Conservation (phyloP, 1,284 basidiomycete genomes). For the Blastosporella zonata region DNA sequence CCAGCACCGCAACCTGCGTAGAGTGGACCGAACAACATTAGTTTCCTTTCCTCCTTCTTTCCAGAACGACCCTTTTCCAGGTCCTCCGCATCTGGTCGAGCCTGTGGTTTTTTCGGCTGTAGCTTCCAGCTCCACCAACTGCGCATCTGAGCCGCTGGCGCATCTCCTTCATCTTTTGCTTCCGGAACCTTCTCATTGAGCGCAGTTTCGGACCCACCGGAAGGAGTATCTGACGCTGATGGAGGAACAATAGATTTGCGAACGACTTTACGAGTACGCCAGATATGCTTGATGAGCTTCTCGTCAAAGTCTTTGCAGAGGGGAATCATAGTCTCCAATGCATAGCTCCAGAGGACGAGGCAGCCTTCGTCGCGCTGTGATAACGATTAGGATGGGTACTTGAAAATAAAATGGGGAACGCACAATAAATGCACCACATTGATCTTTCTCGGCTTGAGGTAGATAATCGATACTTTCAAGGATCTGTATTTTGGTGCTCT, state of each 20-base stretch:
- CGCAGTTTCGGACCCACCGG: slow-evolving; percentile 23
- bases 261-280: slow-evolving; percentile 46
- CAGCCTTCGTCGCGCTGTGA: slow-evolving; percentile 69
- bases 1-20: slow-evolving; percentile 73
- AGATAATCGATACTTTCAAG: slow-evolving; percentile 67
- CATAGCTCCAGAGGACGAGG: slow-evolving; percentile 77
- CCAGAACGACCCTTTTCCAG: slow-evolving; percentile 31
- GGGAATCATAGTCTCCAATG: slow-evolving; percentile 68
- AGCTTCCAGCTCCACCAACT: slow-evolving; percentile 39
- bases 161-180: slow-evolving; percentile 23
- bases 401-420: slow-evolving; percentile 27
- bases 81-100: slow-evolving; percentile 21
- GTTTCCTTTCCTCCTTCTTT: slow-evolving; percentile 35
- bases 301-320: slow-evolving; percentile 76
- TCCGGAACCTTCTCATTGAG: slow-evolving; percentile 25
- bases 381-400: neutral
- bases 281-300: slow-evolving; percentile 75
- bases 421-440: slow-evolving; percentile 81
- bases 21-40: slow-evolving; percentile 65
- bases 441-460: slow-evolving; percentile 77
- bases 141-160: slow-evolving; percentile 18
- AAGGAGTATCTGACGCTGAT: slow-evolving; percentile 17
- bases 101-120: slow-evolving; percentile 26
- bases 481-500: slow-evolving; percentile 70
- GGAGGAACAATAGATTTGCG: slow-evolving; percentile 30